Evolutionary conservation across 345 rosid species (phyloP), one percentile per base, ranked within the genome.

Genomic region (Heritiera littoralis): DNA sequence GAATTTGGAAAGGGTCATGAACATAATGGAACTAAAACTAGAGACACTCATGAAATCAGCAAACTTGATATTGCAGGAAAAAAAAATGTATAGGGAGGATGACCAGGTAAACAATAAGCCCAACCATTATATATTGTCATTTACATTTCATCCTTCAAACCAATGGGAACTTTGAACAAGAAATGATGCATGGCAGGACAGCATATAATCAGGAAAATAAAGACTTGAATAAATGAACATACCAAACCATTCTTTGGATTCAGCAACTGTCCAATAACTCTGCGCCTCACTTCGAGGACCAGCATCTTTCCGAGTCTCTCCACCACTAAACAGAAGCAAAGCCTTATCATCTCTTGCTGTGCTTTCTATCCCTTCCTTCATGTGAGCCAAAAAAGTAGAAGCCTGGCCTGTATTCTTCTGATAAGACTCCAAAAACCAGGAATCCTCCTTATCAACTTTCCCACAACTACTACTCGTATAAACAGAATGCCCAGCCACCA

Each of bases 231-330:
- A 74, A 17, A 68, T 8, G 40, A 74, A 87, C 98, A 89, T 83
- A 96, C 99, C 97, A 72, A 96, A 96, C 99, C 99, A 96, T 85
- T 89, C 91, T 88, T 91, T 86, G 15, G 95, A 90, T 80, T 96
- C 99, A 74, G 98, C 97, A 81, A 92, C 97, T 79, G 93, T 74
- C 99, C 99, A 96, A 80, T 94, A 96, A 84, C 99, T 94, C 93
- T 94, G 99, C 18, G 95, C 99, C 88, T 96, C 99, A 65, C 99
- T 94, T 9, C 92, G 90, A 46, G 99, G 99, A 55, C 99, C 99
- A 0, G 99, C 99, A 52, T 92, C 93, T 84, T 90, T 94, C 70
- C 98, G 86, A 52, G 99, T 96, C 87, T 96, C 97, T 76, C 99
- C 99, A 38, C 99, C 99, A 66, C 99, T 96, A 73, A 96, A 92